Percentiles rank a stretch among this genome's conserved stretches.
These are phyloP conservation scores for Ramalina peruviana DNA, from an alignment of 495 filamentous ascomycete genomes.

Conservation along the genomic window DNA sequence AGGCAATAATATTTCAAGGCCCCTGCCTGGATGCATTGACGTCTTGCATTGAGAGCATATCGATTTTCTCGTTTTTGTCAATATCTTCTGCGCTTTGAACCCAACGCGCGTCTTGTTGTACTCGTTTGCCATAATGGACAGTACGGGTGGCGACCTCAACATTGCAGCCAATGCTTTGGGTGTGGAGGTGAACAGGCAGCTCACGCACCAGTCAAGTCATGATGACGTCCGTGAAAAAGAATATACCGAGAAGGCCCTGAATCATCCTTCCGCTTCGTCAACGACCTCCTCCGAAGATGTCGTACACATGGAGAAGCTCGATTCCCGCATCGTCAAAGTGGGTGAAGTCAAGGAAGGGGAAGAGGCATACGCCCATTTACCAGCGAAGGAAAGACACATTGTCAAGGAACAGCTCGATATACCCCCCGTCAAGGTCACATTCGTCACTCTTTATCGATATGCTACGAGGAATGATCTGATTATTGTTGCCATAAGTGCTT, in stretches of 20 bases:
- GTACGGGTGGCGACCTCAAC: conserved; percentile 12
- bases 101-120: neutral
- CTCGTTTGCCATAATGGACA: conserved; percentile 11
- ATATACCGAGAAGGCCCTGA: conserved; percentile 9
- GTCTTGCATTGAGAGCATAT: too few relatives aligned
- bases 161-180: conserved; percentile 10
- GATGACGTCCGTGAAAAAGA: neutral
- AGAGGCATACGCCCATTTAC: conserved; percentile 36
- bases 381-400: conserved; percentile 49
- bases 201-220: neutral
- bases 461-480: conserved; percentile 59
- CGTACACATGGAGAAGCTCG: conserved; percentile 9
- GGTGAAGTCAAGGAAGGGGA: conserved; percentile 9
- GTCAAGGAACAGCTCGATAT: conserved; percentile 59
- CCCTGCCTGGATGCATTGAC: too few relatives aligned
- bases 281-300: conserved; percentile 13
- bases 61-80: too few relatives aligned
- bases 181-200: conserved; percentile 8
- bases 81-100: too few relatives aligned
- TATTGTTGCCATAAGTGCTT: conserved; percentile 49
- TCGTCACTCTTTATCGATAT: conserved; percentile 63
- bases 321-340: conserved; percentile 15
- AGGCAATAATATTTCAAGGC: too few relatives aligned
- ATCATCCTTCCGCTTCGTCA: conserved; percentile 6
- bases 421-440: conserved; percentile 47